These are phyloP conservation scores for Erythrophleum ivorense DNA, from an alignment of 331 rosid species.

Conservation along the genomic window DNA sequence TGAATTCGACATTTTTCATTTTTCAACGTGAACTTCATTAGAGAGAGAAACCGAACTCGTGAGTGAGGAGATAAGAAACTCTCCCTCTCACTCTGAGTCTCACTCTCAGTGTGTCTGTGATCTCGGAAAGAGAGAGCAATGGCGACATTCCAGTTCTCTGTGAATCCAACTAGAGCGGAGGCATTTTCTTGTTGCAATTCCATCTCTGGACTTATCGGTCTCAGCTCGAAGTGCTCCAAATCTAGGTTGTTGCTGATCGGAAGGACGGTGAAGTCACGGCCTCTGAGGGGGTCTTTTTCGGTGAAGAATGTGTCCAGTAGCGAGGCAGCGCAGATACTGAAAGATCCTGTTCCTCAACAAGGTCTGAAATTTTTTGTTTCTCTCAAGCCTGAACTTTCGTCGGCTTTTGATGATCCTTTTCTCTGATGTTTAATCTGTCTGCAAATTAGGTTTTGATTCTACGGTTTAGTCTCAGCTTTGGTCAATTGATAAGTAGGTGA, in stretches of 20 bases:
- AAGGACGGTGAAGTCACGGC: constrained; percentile 43
- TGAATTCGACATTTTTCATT: constrained; percentile 18
- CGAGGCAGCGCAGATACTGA: constrained; percentile 54
- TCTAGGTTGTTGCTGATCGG: constrained; percentile 55
- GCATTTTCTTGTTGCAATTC: constrained; percentile 52
- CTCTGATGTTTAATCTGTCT: not conserved
- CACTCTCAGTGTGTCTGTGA: constrained; percentile 17
- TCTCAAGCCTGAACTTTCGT: not conserved
- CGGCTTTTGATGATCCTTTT: not conserved
- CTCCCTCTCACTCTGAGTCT: not conserved
- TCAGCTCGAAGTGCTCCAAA: constrained; percentile 41
- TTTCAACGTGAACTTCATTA: constrained; percentile 16
- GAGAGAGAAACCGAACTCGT: constrained; percentile 27
- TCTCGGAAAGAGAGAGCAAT: constrained; percentile 40
- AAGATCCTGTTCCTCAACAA: constrained; percentile 55
- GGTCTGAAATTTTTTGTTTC: constrained; percentile 48
- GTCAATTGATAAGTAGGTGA: not conserved
- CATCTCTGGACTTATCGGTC: constrained; percentile 46
- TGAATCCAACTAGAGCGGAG: constrained; percentile 38
- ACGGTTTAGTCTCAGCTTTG: constrained; percentile 31
- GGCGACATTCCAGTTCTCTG: constrained; percentile 72
- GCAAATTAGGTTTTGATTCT: constrained; percentile 10
- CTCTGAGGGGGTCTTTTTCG: constrained; percentile 43
- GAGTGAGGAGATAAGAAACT: constrained; percentile 33
- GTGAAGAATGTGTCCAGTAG: constrained; percentile 59